Base-by-base conservation (phyloP, 2,329 filamentous ascomycete genomes). In the Nectriaceae sp. region DNA sequence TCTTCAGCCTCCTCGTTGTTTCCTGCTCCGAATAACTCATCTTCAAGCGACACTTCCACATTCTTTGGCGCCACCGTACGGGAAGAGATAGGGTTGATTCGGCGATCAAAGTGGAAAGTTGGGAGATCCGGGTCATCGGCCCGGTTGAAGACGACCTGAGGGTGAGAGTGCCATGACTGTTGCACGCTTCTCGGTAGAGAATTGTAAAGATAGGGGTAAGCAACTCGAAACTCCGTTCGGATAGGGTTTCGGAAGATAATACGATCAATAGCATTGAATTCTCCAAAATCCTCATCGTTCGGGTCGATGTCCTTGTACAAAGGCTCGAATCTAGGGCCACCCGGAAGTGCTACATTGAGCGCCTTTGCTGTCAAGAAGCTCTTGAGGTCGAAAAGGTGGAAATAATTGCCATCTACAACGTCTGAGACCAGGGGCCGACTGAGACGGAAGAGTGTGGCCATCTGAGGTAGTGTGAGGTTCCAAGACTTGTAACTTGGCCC, bases 181-280 rank as follows among this genome's bases (percentile, higher is more conserved):
- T 93, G 89, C 22, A 99, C 94, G 64, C 94, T 97, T 62, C 95
- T 82, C 2, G 94, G 95, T 5, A 99, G 79, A 16, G 93, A 96
- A 68, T 99, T 99, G 75, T 99, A 99, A 5, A 99, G 78, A 68
- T 88, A 97, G 1, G 94, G 94, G 67, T 90, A 97, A 1, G 91
- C 91, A 37, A 99, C 94, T 39, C 93, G 85, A 64, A 95, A 97
- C 71, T 99, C 94, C 8, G 93, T 99, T 59, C 93, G 85, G 56
- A 97, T 95, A 1, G 93, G 92, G 40, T 89, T 87, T 56, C 94
- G 88, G 79, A 99, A 99, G 59, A 99, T 99, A 71, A 99, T 99
- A 60, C 95, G 90, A 65, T 99, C 94, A 62, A 99, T 99, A 26
- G 94, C 94, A 65, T 99, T 99, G 79, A 99, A 99, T 71, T 99